phyloP scores from a whole-genome alignment of 306 rosid genomes.

The Cucurbita maxima region DNA sequence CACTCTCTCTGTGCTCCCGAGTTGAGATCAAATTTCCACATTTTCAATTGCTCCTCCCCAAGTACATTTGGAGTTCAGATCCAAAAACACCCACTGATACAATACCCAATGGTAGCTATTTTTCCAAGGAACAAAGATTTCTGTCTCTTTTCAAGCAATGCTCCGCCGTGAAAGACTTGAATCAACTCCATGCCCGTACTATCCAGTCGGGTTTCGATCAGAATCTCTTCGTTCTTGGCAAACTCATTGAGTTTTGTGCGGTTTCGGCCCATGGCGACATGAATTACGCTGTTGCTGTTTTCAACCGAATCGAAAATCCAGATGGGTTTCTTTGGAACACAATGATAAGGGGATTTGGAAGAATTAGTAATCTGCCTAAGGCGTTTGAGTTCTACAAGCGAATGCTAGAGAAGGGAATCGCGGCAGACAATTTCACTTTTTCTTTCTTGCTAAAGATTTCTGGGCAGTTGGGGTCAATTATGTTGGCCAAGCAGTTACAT shows the following conservation, averaged over 20 bases:
- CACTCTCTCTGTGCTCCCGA: neutral
- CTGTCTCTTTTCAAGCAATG: slow-evolving; percentile 41
- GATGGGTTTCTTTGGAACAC: slow-evolving; percentile 59
- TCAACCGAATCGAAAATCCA: slow-evolving; percentile 30
- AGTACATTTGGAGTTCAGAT: neutral
- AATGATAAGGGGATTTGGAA: slow-evolving; percentile 64
- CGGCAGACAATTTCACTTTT: slow-evolving; percentile 47
- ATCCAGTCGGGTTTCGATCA: slow-evolving; percentile 31
- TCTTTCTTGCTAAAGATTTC: slow-evolving; percentile 47
- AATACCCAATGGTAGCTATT: slow-evolving; percentile 14
- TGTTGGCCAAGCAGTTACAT: slow-evolving; percentile 46
- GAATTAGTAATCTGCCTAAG: slow-evolving; percentile 13
- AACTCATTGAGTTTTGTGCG: slow-evolving; percentile 37
- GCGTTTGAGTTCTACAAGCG: slow-evolving; percentile 34
- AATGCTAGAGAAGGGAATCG: slow-evolving; percentile 23
- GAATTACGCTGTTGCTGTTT: slow-evolving; percentile 38
- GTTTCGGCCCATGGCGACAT: slow-evolving; percentile 25
- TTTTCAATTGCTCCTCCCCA: neutral
- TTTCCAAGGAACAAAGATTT: slow-evolving; percentile 20
- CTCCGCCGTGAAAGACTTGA: slow-evolving; percentile 31
- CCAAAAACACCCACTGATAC: too few relatives aligned
- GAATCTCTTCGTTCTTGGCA: slow-evolving; percentile 35
- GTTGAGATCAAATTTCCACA: neutral
- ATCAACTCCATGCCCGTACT: slow-evolving; percentile 35
- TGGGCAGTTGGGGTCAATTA: slow-evolving; percentile 20